A percentile compares a stretch with the other conserved stretches of the same genome.
Evolutionary conservation across 2,329 filamentous ascomycete genomes (phyloP).

Genomic region (Ceratocystis papillata): DNA sequence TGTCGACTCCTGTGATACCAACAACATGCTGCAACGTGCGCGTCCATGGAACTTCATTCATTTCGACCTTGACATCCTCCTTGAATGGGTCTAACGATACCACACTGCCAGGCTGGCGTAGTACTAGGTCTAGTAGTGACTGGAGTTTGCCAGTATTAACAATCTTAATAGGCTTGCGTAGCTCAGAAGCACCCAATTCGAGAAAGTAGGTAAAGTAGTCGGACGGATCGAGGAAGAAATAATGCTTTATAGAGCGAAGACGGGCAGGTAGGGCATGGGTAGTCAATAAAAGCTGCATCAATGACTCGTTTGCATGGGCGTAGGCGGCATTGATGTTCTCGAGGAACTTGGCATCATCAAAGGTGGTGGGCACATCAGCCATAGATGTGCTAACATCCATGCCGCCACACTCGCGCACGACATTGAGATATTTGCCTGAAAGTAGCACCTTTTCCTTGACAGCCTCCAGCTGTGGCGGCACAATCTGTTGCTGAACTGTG

Average conservation of each 20-base stretch:
- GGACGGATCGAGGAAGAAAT: constrained; percentile 96
- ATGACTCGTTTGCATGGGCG: constrained; percentile 84
- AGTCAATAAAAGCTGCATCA: constrained; percentile 81
- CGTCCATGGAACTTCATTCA: constrained; percentile 88
- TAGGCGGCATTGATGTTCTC: constrained; percentile 96
- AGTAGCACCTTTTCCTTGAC: constrained; percentile 91
- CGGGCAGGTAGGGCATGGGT: constrained; percentile 83
- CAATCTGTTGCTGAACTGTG: constrained; percentile 80
- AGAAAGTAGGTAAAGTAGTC: constrained; percentile 98
- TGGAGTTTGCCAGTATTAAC: constrained; percentile 92
- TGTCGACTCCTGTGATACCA: constrained; percentile 89
- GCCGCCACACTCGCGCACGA: constrained; percentile 91
- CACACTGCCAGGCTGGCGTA: constrained; percentile 91
- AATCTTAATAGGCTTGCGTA: constrained; percentile 75
- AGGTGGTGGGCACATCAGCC: constrained; percentile 77
- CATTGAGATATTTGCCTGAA: constrained; percentile 94
- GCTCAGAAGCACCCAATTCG: constrained; percentile 77
- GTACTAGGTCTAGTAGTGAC: constrained; percentile 84
- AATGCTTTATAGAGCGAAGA: constrained; percentile 87
- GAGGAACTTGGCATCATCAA: constrained; percentile 82
- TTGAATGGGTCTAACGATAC: constrained; percentile 94
- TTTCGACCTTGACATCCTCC: constrained; percentile 93
- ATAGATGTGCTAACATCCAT: constrained; percentile 86
- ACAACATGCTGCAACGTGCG: constrained; percentile 94
- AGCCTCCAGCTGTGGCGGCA: constrained; percentile 80